Evolutionary conservation across 805 yeast genomes (phyloP).

Genomic region (Saccharomycopsis fibuligera): DNA sequence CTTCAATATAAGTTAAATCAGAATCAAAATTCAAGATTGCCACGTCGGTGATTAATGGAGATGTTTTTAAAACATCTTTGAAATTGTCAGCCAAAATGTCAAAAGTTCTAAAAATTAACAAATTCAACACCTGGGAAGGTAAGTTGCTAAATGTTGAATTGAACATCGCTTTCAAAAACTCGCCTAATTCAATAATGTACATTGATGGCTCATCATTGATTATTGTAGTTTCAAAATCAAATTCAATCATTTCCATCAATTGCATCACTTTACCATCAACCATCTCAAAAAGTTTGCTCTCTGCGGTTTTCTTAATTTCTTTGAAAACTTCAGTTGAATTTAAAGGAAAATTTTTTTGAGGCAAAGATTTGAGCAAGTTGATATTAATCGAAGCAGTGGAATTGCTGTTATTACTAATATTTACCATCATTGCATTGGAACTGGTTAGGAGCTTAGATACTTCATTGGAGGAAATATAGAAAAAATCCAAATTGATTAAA

Average conservation of each 20-base stretch:
- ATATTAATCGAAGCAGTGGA: constrained; percentile 30
- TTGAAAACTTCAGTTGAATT: constrained; percentile 50
- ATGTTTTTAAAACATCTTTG: constrained; percentile 49
- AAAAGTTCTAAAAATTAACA: constrained; percentile 79
- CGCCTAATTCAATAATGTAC: constrained; percentile 76
- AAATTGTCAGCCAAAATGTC: constrained; percentile 76
- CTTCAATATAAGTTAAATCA: constrained; percentile 75
- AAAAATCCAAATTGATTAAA: constrained; percentile 80
- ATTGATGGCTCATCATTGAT: constrained; percentile 58
- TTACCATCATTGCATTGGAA: constrained; percentile 27
- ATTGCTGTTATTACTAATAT: constrained; percentile 28
- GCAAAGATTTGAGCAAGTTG: constrained; percentile 30
- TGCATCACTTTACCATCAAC: constrained; percentile 77
- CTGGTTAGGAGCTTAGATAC: constrained; percentile 40
- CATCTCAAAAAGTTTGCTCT: constrained; percentile 71
- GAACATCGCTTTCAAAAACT: constrained; percentile 78
- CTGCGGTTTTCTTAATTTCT: constrained; percentile 62
- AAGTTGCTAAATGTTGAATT: constrained; percentile 76
- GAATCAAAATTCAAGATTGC: constrained; percentile 67
- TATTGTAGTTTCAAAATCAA: constrained; percentile 65
- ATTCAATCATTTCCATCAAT: constrained; percentile 76
- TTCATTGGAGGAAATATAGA: constrained; percentile 66
- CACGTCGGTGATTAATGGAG: constrained; percentile 48
- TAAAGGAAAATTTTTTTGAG: constrained; percentile 34
- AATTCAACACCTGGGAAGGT: constrained; percentile 69